A percentile compares a stretch with the other conserved stretches of the same genome.
These are phyloP conservation scores for Sporothrix brunneoviolacea DNA, from an alignment of 2,329 filamentous ascomycete genomes.

Conservation along the genomic window DNA sequence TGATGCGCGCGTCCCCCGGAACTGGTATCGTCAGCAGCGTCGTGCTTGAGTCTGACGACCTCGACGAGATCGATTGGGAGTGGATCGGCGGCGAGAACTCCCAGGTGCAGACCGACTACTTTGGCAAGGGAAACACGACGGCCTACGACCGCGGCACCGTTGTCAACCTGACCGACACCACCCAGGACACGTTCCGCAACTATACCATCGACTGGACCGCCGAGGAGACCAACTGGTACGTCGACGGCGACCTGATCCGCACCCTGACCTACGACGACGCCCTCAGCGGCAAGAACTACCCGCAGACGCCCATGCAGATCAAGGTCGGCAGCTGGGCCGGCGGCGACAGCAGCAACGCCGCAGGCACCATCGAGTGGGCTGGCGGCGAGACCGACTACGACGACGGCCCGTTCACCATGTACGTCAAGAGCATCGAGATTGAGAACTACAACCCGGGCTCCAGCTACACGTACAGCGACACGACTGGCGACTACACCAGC, in stretches of 20 bases:
- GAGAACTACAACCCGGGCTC: slow-evolving; percentile 12
- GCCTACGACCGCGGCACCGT: slow-evolving; percentile 33
- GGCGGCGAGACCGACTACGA: slow-evolving; percentile 15
- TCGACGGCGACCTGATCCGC: slow-evolving; percentile 49
- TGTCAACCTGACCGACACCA: slow-evolving; percentile 37
- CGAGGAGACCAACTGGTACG: slow-evolving; percentile 44
- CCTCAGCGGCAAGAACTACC: slow-evolving; percentile 40
- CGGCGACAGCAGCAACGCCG: slow-evolving; percentile 15
- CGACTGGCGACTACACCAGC: slow-evolving; percentile 11
- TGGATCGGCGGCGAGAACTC: slow-evolving; percentile 27
- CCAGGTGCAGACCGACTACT: slow-evolving; percentile 43
- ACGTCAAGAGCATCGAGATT: slow-evolving; percentile 13
- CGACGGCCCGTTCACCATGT: slow-evolving; percentile 14
- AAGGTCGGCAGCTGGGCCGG: slow-evolving; percentile 40
- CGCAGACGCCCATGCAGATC: slow-evolving; percentile 51
- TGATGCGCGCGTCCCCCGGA: slow-evolving; percentile 39
- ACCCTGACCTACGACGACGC: slow-evolving; percentile 42
- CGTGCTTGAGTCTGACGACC: slow-evolving; percentile 43
- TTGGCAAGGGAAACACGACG: slow-evolving; percentile 47
- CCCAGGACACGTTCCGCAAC: slow-evolving; percentile 44
- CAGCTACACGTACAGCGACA: slow-evolving; percentile 13
- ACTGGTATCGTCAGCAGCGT: slow-evolving; percentile 43
- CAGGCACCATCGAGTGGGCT: slow-evolving; percentile 16
- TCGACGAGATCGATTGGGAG: slow-evolving; percentile 49
- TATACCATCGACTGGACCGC: slow-evolving; percentile 53